These are phyloP conservation scores for Candida nonsorbophila DNA, from an alignment of 805 yeast species.

Conservation along the genomic window DNA sequence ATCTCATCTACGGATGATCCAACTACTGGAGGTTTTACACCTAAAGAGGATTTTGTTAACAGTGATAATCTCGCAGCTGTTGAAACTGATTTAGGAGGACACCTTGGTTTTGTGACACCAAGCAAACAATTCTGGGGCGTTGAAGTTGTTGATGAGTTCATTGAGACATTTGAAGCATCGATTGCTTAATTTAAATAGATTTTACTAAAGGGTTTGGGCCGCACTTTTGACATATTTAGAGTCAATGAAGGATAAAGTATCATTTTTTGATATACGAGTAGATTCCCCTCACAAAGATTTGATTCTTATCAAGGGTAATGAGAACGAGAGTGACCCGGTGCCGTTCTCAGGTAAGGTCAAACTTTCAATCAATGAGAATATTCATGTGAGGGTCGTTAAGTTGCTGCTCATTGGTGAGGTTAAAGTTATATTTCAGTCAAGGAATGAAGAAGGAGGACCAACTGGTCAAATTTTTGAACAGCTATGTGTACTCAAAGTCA, in stretches of 20 bases:
- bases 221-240: not conserved
- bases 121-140: conserved; percentile 61
- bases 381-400: conserved; percentile 33
- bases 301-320: conserved; percentile 39
- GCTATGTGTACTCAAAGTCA: conserved; percentile 34
- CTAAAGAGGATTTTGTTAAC: conserved; percentile 40
- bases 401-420: conserved; percentile 40
- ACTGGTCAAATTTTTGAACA: conserved; percentile 33
- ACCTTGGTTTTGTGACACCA: conserved; percentile 69
- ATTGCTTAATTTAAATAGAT: conserved; percentile 1
- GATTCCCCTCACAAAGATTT: conserved; percentile 37
- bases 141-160: conserved; percentile 30
- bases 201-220: not conserved
- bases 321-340: conserved; percentile 38
- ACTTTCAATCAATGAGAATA: conserved; percentile 37
- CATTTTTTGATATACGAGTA: conserved; percentile 33
- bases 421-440: conserved; percentile 35
- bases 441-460: conserved; percentile 20
- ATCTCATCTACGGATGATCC: conserved; percentile 76
- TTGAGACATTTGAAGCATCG: conserved; percentile 9
- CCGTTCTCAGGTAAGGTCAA: conserved; percentile 45
- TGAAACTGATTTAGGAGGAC: conserved; percentile 71
- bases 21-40: conserved; percentile 53
- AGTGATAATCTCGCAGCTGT: conserved; percentile 60
- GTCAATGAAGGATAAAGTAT: no score